Percentiles rank a stretch among this genome's conserved stretches.
Conservation (phyloP, 2,329 filamentous ascomycete species). For the Pseudogymnoascus sp. region DNA sequence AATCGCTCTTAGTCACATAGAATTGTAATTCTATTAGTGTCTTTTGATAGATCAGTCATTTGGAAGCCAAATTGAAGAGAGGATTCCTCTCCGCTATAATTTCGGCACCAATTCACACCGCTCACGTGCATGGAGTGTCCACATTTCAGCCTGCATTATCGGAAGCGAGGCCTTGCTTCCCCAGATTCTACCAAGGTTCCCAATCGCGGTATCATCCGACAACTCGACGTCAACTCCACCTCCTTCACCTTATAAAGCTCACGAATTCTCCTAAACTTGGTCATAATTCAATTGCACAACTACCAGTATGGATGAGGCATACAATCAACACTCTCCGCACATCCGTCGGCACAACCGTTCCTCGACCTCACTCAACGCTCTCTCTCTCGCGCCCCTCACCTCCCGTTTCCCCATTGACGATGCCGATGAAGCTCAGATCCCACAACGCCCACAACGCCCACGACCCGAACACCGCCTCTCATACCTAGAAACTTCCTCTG, state of each 20-base stretch:
- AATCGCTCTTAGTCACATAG: not conserved
- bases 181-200: conserved; percentile 5
- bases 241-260: not conserved
- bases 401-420: conserved; percentile 51
- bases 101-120: not conserved
- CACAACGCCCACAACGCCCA: conserved; percentile 32
- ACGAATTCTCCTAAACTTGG: not conserved
- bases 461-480: conserved; percentile 36
- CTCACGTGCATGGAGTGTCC: not conserved
- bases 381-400: conserved; percentile 56
- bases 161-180: conserved; percentile 1
- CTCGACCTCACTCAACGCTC: conserved; percentile 48
- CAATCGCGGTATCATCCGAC: conserved; percentile 4
- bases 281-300: not conserved
- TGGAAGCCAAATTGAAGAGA: not conserved
- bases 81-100: not conserved
- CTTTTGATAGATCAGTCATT: not conserved
- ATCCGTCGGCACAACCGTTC: conserved; percentile 51
- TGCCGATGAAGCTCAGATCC: conserved; percentile 34
- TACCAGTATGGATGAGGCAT: conserved; percentile 48
- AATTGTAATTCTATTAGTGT: not conserved
- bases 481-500: conserved; percentile 54
- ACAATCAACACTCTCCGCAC: conserved; percentile 50
- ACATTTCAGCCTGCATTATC: not conserved
- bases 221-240: conserved; percentile 3